A percentile compares a stretch with the other conserved stretches of the same genome.
Conservation (phyloP, 169 alveolate species). For the Perkinsus olseni region DNA sequence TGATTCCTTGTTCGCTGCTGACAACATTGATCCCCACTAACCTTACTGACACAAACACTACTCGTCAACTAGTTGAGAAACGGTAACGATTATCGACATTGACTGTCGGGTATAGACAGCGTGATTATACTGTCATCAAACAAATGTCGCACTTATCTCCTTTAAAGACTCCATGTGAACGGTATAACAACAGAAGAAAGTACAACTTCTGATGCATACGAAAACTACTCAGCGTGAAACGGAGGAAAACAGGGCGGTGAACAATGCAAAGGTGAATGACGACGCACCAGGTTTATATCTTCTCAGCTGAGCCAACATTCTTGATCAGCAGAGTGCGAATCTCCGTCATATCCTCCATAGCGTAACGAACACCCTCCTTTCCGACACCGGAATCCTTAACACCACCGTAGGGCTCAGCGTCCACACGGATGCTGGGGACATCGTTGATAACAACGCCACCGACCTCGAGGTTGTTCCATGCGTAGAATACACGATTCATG, state of each 20-base stretch:
- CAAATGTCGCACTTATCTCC: no score
- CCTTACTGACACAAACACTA: no score
- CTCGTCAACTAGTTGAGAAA: no score
- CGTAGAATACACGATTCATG: neutral
- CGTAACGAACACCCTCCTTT: neutral
- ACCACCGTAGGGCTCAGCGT: neutral
- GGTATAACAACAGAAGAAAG: no score
- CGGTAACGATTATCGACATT: no score
- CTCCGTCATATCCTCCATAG: constrained; percentile 10
- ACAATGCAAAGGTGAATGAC: neutral
- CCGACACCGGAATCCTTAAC: constrained; percentile 1
- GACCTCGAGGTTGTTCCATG: constrained; percentile 2
- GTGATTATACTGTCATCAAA: no score
- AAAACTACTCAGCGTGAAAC: no score
- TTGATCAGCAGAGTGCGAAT: neutral
- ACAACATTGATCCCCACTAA: no score
- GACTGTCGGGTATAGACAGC: no score
- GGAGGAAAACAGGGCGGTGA: neutral
- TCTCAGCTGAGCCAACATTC: neutral
- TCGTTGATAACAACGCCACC: constrained; percentile 3
- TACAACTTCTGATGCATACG: no score
- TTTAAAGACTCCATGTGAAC: no score
- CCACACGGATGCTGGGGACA: constrained; percentile 2
- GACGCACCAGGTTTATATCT: neutral
- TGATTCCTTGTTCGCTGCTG: no score